Conservation (phyloP, 208 protist genomes). For the Leishmania martiniquensis region DNA sequence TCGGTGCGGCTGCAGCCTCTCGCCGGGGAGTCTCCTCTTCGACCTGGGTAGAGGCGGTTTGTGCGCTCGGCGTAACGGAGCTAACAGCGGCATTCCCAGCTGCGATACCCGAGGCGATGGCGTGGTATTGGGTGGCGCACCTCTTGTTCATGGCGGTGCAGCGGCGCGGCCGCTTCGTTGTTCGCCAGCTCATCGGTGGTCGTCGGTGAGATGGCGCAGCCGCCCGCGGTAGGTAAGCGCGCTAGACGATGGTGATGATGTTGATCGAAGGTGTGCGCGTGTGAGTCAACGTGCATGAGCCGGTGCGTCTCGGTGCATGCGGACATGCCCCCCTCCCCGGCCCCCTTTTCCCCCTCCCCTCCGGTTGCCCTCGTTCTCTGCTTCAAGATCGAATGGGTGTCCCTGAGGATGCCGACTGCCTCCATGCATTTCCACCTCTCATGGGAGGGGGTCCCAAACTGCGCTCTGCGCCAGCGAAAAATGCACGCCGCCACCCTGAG, state of each 20-base stretch:
- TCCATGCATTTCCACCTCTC: background rate
- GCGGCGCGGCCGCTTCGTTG: conserved; percentile 18
- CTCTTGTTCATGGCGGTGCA: conserved; percentile 43
- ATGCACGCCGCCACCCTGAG: background rate
- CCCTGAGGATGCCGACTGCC: background rate
- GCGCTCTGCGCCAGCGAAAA: too few species aligned
- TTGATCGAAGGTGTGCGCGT: background rate
- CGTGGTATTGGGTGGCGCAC: conserved; percentile 59
- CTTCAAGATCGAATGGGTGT: background rate
- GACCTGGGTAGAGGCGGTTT: conserved; percentile 14
- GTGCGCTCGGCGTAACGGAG: conserved; percentile 39
- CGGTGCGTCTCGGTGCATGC: background rate
- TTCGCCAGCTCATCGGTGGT: conserved; percentile 25
- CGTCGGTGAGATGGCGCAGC: background rate
- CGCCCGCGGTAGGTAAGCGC: background rate
- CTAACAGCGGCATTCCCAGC: conserved; percentile 56
- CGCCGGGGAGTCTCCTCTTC: conserved; percentile 11
- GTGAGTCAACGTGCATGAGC: background rate
- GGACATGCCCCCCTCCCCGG: background rate
- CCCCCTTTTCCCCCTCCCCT: background rate
- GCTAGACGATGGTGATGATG: background rate
- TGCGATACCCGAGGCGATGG: conserved; percentile 43
- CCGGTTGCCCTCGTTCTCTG: background rate
- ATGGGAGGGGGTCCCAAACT: background rate
- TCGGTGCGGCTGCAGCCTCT: background rate